A percentile compares a stretch with the other conserved stretches of the same genome.
Evolutionary conservation across 176 grass and related monocot genomes (phyloP).

Genomic region (Oryza nivara): DNA sequence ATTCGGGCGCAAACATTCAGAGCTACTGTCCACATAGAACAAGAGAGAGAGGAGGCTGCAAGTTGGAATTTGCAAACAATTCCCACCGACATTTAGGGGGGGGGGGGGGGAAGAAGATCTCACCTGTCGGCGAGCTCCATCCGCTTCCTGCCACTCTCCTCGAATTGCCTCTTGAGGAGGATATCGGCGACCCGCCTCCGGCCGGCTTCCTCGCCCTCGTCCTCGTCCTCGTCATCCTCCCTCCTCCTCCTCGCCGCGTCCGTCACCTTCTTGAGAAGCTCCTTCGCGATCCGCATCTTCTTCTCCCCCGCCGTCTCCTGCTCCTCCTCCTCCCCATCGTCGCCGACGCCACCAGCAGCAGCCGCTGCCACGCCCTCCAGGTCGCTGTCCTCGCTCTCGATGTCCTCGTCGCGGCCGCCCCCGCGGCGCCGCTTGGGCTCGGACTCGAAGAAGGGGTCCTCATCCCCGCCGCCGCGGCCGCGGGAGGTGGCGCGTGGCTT

Average conservation of each 20-base stretch:
- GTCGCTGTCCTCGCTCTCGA: conserved; percentile 73
- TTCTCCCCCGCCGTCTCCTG: conserved; percentile 84
- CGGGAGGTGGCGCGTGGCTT: conserved; percentile 38
- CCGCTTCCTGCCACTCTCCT: conserved; percentile 70
- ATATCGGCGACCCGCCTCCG: conserved; percentile 64
- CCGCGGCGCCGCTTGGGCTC: conserved; percentile 54
- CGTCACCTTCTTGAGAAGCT: conserved; percentile 55
- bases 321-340: conserved; percentile 41
- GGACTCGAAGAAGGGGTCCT: conserved; percentile 83
- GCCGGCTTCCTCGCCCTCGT: conserved; percentile 46
- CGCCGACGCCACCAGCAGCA: background rate
- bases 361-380: conserved; percentile 25
- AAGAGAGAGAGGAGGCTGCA: background rate
- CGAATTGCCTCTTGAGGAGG: conserved; percentile 70
- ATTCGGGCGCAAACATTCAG: background rate
- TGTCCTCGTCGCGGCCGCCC: conserved; percentile 49
- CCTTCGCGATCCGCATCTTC: conserved; percentile 75
- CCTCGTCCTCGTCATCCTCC: conserved; percentile 51
- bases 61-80: background rate
- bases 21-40: background rate
- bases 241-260: conserved; percentile 49
- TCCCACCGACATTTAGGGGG: background rate
- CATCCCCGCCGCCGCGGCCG: conserved; percentile 39
- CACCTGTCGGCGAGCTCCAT: conserved; percentile 67
- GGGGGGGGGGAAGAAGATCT: background rate